These are phyloP conservation scores for Pseudonitzschia pungens DNA, from an alignment of 108 stramenopile species.

Conservation along the genomic window DNA sequence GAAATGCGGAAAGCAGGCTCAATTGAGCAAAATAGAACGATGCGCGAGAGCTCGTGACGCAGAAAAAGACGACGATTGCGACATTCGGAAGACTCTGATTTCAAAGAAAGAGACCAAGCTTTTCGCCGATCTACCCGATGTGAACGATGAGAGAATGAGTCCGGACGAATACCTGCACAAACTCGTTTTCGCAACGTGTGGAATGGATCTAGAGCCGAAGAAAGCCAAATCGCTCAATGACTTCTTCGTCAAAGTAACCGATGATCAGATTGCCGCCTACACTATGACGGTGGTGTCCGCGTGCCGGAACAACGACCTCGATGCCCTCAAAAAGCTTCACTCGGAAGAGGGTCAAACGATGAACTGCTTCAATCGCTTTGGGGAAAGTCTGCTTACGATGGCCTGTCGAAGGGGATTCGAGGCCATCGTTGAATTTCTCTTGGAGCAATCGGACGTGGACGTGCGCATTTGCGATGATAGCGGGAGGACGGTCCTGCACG, in stretches of 20 bases:
- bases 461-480: conserved; percentile 77
- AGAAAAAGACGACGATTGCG: neutral
- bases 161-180: conserved; percentile 46
- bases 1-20: neutral
- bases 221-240: conserved; percentile 35
- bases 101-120: neutral
- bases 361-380: conserved; percentile 79
- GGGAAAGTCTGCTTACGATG: conserved; percentile 82
- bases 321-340: conserved; percentile 37
- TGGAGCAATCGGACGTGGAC: conserved; percentile 47
- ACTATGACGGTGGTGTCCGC: conserved; percentile 48
- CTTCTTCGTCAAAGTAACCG: conserved; percentile 48
- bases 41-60: neutral
- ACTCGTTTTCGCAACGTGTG: conserved; percentile 37
- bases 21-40: no score
- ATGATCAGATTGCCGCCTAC: conserved; percentile 69
- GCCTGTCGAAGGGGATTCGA: conserved; percentile 77
- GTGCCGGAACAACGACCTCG: conserved; percentile 55
- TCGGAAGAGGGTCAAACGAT: conserved; percentile 32
- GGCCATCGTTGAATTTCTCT: conserved; percentile 58
- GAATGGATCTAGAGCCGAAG: conserved; percentile 31
- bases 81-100: neutral
- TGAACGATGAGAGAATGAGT: conserved; percentile 10
- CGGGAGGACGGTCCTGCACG: conserved; percentile 86
- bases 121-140: conserved; percentile 20